Evolutionary conservation across 257 asterid species (phyloP).

Genomic region (Primulina tabacum): DNA sequence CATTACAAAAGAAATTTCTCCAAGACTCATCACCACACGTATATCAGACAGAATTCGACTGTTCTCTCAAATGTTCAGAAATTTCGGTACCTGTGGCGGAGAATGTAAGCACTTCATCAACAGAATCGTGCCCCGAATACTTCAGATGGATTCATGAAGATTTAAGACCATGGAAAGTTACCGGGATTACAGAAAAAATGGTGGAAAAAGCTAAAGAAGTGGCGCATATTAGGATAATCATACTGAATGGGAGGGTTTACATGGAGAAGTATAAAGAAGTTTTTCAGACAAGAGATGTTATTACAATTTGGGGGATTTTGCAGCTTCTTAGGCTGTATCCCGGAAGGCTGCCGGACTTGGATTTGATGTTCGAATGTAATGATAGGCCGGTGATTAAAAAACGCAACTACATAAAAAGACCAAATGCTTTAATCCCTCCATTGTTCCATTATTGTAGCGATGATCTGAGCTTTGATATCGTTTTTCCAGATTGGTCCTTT

Average conservation of each 20-base stretch:
- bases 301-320: slow-evolving; percentile 80
- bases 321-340: slow-evolving; percentile 84
- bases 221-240: slow-evolving; percentile 54
- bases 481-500: slow-evolving; percentile 92
- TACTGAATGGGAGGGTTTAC: slow-evolving; percentile 56
- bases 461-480: slow-evolving; percentile 53
- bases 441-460: slow-evolving; percentile 73
- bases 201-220: slow-evolving; percentile 42
- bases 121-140: slow-evolving; percentile 59
- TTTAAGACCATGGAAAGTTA: slow-evolving; percentile 61
- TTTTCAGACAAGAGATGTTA: slow-evolving; percentile 76
- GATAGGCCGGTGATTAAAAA: slow-evolving; percentile 59
- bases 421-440: slow-evolving; percentile 39
- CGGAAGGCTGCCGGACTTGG: slow-evolving; percentile 60
- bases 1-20: slow-evolving; percentile 23
- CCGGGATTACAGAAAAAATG: slow-evolving; percentile 58
- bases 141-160: slow-evolving; percentile 90
- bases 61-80: slow-evolving; percentile 51
- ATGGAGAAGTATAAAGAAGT: slow-evolving; percentile 44
- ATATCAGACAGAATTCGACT: slow-evolving; percentile 44
- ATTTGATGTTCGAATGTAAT: slow-evolving; percentile 58
- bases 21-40: slow-evolving; percentile 29
- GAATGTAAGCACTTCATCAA: slow-evolving; percentile 11
- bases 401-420: slow-evolving; percentile 20
- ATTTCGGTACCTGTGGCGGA: slow-evolving; percentile 21